Evolutionary conservation across 257 asterid species (phyloP).

Genomic region (Lycium barbarum): DNA sequence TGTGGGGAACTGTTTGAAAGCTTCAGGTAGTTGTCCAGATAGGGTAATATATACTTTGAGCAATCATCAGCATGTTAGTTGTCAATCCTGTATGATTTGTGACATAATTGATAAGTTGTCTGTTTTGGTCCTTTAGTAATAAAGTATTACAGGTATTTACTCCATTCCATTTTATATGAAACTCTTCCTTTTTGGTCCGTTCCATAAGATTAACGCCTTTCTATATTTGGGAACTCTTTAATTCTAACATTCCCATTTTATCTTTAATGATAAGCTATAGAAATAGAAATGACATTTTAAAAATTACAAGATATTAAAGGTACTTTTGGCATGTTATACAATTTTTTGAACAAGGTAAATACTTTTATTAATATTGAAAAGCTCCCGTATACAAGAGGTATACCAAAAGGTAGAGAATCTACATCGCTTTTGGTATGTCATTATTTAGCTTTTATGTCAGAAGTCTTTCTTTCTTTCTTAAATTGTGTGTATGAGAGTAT

Average conservation of each 20-base stretch:
- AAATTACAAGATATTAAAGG: neutral
- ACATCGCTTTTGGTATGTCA: neutral
- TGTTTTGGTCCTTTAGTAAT: neutral
- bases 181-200: neutral
- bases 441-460: neutral
- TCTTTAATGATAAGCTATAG: neutral
- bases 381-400: neutral
- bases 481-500: neutral
- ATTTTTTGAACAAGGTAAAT: neutral
- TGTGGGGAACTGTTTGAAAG: neutral
- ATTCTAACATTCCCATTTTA: neutral
- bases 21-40: neutral
- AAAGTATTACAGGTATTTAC: neutral
- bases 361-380: neutral
- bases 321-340: neutral
- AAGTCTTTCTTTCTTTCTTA: neutral
- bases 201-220: neutral
- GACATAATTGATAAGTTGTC: neutral
- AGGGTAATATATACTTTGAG: constrained; percentile 11
- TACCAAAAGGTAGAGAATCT: neutral
- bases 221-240: neutral
- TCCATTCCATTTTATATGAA: neutral
- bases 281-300: neutral
- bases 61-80: neutral
- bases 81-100: neutral